Evolutionary conservation across 1,139 yeast species (phyloP), one percentile per base, ranked within the genome.

Genomic region (Saccharomyces hybrid): DNA sequence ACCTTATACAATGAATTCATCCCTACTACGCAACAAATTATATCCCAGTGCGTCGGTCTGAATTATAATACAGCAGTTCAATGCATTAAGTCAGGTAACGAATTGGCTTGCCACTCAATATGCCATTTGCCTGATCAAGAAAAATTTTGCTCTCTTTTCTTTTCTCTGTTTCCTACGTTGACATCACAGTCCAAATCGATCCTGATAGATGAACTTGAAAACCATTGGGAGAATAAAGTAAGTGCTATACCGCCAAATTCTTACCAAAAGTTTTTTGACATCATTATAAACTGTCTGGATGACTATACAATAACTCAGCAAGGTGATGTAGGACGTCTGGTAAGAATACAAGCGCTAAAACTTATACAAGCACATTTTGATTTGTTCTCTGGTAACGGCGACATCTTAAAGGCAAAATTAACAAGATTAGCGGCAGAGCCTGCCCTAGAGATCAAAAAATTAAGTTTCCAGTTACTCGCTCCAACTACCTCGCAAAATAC

Each of bases 281-380:
- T 55, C 12, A 26, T 72, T 4, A 44, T 68, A 0, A 56, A 56
- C 2, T 72, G 76, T 48, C 68, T 85, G 47, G 82, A 83, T 59
- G 91, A 86, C 61, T 84, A 85, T 62, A 82, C 90, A 0, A 71
- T 77, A 2, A 83, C 89, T 0, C 81, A 80, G 52, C 86, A 82
- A 66, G 93, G 93, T 16, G 93, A 86, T 68, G 88, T 85, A 12
- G 97, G 97, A 1, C 81, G 89, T 42, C 79, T 83, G 66, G 79
- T 89, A 1, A 75, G 97, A 52, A 62, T 67, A 2, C 77, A 83
- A 0, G 73, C 83, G 0, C 68, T 85, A 5, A 58, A 65, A 7
- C 65, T 81, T 3, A 65, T 84, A 7, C 55, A 59, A 0, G 51
- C 61, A 2, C 75, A 77, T 60, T 48, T 63, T 3, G 55, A 55